Evolutionary conservation across 176 grass and related monocot species (phyloP).

Genomic region (Carex scoparia): DNA sequence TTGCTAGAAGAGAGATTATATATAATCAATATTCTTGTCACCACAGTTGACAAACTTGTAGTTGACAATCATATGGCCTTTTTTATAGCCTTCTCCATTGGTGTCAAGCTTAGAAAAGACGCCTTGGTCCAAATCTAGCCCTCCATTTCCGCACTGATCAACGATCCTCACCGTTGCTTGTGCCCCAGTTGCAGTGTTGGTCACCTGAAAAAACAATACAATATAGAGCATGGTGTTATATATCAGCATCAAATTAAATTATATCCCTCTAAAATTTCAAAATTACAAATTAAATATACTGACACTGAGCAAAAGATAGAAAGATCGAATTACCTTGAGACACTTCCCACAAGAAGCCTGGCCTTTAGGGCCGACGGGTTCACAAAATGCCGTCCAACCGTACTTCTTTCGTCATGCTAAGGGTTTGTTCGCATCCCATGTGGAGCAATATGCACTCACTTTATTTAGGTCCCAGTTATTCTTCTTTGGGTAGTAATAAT

Average conservation of each 20-base stretch:
- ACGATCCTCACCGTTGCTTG: conserved; percentile 42
- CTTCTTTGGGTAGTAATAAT: conserved; percentile 37
- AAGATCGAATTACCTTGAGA: conserved; percentile 24
- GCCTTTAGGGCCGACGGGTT: conserved; percentile 32
- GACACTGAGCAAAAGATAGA: too few species aligned
- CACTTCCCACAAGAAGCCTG: conserved; percentile 48
- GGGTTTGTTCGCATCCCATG: conserved; percentile 64
- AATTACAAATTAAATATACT: too few species aligned
- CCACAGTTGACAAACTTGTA: conserved; percentile 45
- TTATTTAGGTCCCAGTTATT: conserved; percentile 42
- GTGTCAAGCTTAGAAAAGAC: conserved; percentile 63
- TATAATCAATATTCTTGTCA: not conserved
- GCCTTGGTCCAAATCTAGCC: conserved; percentile 51
- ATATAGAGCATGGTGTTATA: too few species aligned
- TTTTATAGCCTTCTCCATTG: conserved; percentile 19
- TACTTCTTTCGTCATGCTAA: conserved; percentile 51
- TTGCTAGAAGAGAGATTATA: not conserved
- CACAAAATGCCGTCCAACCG: conserved; percentile 81
- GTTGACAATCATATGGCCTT: conserved; percentile 44
- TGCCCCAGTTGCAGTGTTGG: conserved; percentile 30
- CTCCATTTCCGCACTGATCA: conserved; percentile 63
- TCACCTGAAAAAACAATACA: conserved; percentile 32
- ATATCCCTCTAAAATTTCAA: too few species aligned
- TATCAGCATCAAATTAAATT: too few species aligned
- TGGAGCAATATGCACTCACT: conserved; percentile 53